These are phyloP conservation scores for Stagonosporopsis vannaccii DNA, from an alignment of 2,329 filamentous ascomycete genomes.

Conservation along the genomic window DNA sequence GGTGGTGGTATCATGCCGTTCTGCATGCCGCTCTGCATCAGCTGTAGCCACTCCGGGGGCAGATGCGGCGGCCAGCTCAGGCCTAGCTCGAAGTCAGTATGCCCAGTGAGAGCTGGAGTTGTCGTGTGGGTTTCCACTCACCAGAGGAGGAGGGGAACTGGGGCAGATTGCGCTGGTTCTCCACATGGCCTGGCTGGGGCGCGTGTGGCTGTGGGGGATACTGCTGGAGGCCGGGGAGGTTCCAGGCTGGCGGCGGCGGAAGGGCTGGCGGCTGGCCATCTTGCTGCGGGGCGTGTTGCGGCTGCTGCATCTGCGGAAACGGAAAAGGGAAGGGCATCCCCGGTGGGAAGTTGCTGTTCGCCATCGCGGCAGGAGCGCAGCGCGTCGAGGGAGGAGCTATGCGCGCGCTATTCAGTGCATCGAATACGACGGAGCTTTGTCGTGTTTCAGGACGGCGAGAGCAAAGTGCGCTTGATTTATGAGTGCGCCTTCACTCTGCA, in stretches of 20 bases:
- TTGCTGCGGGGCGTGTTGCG: conserved; percentile 1
- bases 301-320: conserved; percentile 18
- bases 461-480: neutral
- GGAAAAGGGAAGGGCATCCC: conserved; percentile 33
- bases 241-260: conserved; percentile 18
- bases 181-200: conserved; percentile 12
- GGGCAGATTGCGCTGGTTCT: conserved; percentile 13
- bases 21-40: conserved; percentile 30
- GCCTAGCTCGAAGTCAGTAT: neutral
- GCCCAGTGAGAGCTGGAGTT: neutral
- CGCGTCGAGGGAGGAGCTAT: conserved; percentile 18
- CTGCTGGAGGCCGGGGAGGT: conserved; percentile 10
- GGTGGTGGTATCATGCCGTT: conserved; percentile 30
- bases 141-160: conserved; percentile 9
- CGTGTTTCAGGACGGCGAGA: neutral
- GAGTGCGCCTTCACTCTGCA: conserved; percentile 3
- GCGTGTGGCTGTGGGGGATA: conserved; percentile 15
- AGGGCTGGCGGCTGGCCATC: conserved; percentile 12
- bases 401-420: conserved; percentile 27
- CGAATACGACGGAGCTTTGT: neutral
- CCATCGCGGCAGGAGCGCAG: conserved; percentile 31
- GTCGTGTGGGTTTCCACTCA: neutral
- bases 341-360: conserved; percentile 37
- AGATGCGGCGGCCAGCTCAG: conserved; percentile 34
- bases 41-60: conserved; percentile 44